These are phyloP conservation scores for Yamadazyma jaroonii DNA, from an alignment of 1,139 yeast species.

Conservation along the genomic window DNA sequence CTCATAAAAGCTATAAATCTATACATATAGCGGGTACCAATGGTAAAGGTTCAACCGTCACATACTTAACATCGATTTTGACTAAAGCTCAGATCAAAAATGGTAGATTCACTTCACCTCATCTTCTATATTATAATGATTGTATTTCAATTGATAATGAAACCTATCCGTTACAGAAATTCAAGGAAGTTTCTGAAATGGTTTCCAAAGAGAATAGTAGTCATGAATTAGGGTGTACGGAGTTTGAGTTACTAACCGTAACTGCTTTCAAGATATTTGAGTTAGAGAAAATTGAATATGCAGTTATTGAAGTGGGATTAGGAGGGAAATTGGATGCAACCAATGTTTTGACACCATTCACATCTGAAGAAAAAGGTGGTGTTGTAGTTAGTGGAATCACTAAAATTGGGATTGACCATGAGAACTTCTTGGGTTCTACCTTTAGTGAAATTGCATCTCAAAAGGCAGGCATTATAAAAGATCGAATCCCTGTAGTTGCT, in stretches of 20 bases:
- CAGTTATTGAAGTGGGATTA: conserved; percentile 84
- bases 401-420: conserved; percentile 85
- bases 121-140: conserved; percentile 69
- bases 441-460: conserved; percentile 63
- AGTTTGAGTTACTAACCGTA: conserved; percentile 81
- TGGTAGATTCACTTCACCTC: conserved; percentile 90
- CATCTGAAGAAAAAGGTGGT: conserved; percentile 22
- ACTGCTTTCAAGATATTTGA: conserved; percentile 77
- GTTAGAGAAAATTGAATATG: conserved; percentile 57
- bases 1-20: conserved; percentile 60
- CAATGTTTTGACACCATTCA: conserved; percentile 49
- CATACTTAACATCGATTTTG: conserved; percentile 67
- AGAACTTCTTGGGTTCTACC: conserved; percentile 65
- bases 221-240: conserved; percentile 64
- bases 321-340: conserved; percentile 92
- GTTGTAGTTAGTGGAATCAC: conserved; percentile 73
- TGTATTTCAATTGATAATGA: conserved; percentile 64
- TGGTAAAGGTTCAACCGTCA: conserved; percentile 90
- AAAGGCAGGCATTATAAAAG: conserved; percentile 82
- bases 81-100: conserved; percentile 46
- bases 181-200: conserved; percentile 38
- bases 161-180: conserved; percentile 49
- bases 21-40: conserved; percentile 92
- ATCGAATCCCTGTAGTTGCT: conserved; percentile 58
- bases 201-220: conserved; percentile 35